Evolutionary conservation across 176 grass and related monocot species (phyloP).

Genomic region (Pontederia paniculata): DNA sequence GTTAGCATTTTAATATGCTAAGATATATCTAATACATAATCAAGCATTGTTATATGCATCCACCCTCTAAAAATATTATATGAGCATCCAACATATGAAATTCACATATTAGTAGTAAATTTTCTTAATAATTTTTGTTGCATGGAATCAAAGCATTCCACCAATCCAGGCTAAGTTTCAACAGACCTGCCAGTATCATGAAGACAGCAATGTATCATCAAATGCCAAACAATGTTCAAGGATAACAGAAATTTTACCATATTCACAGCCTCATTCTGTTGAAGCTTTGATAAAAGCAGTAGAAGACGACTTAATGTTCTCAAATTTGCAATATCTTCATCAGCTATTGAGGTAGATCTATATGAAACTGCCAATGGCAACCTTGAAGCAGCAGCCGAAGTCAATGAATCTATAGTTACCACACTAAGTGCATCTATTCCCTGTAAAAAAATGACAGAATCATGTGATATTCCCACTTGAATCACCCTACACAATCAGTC

Average conservation of each 20-base stretch:
- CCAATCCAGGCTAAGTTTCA: too few relatives aligned
- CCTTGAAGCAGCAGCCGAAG: slow-evolving; percentile 57
- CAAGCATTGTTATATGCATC: too few relatives aligned
- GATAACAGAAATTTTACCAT: slow-evolving; percentile 30
- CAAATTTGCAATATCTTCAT: slow-evolving; percentile 66
- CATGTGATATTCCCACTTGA: neutral
- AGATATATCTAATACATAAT: too few relatives aligned
- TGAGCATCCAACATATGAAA: too few relatives aligned
- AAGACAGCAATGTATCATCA: neutral
- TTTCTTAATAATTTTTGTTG: too few relatives aligned
- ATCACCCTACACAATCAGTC: neutral
- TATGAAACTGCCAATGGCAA: slow-evolving; percentile 46
- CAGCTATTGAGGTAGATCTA: slow-evolving; percentile 33
- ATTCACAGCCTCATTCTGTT: slow-evolving; percentile 41
- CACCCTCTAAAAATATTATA: too few relatives aligned
- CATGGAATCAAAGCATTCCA: too few relatives aligned
- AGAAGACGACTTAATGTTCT: slow-evolving; percentile 69
- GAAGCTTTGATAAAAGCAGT: slow-evolving; percentile 48
- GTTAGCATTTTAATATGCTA: neutral
- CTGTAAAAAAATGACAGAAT: slow-evolving; percentile 25
- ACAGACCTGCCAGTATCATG: too few relatives aligned
- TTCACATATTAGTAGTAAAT: too few relatives aligned
- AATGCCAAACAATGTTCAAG: neutral
- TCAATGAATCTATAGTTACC: slow-evolving; percentile 58
- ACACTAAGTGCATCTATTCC: slow-evolving; percentile 87